Conservation (phyloP, 257 asterid genomes). For the Solanum piurae region DNA sequence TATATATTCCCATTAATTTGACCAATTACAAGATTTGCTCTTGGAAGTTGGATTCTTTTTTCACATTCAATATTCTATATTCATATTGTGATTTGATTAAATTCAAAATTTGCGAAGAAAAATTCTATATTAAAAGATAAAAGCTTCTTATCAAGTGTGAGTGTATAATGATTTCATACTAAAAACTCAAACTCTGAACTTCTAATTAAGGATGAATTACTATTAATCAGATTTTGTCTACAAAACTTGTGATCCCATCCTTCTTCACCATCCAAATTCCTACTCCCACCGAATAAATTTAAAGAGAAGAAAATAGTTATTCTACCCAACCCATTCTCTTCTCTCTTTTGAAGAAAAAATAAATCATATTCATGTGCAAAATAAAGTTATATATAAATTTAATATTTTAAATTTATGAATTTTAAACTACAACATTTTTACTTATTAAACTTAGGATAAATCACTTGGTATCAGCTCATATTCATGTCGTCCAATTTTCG, state of each 20-base stretch:
- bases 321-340: neutral
- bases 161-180: neutral
- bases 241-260: neutral
- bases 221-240: neutral
- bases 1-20: neutral
- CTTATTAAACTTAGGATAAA: neutral
- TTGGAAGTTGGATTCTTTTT: neutral
- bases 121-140: neutral
- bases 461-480: neutral
- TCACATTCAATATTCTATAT: neutral
- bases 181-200: neutral
- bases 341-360: neutral
- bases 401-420: neutral
- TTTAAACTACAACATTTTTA: neutral
- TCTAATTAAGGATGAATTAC: neutral
- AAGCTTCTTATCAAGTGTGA: neutral
- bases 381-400: neutral
- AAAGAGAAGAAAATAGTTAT: neutral
- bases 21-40: neutral
- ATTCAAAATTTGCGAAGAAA: accelerated
- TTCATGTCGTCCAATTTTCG: accelerated
- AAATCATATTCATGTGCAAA: neutral
- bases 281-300: neutral
- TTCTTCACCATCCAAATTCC: neutral
- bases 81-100: neutral